Percentiles rank a stretch among this genome's conserved stretches.
These are phyloP conservation scores for Somion occarium DNA, from an alignment of 1,284 basidiomycete genomes.

Conservation along the genomic window DNA sequence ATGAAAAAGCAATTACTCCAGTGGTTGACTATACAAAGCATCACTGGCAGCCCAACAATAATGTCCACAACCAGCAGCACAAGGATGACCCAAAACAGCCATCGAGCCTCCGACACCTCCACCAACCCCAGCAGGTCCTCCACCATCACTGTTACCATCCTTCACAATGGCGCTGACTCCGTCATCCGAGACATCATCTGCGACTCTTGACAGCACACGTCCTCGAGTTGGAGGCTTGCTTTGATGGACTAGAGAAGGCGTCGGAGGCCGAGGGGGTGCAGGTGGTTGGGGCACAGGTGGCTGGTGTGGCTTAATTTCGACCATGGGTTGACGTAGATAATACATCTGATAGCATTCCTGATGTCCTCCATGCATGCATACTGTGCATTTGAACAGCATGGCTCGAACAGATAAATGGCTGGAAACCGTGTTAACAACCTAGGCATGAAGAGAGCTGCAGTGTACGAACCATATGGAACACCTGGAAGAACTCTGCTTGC, in stretches of 20 bases:
- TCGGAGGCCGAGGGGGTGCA: not conserved
- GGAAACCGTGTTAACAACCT: constrained; percentile 1
- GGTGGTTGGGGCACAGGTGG: constrained; percentile 27
- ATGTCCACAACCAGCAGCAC: constrained; percentile 66
- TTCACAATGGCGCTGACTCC: constrained; percentile 8
- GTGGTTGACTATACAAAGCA: not conserved
- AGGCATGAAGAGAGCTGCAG: not conserved
- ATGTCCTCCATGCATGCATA: constrained; percentile 75
- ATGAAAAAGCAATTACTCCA: not conserved
- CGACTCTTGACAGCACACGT: constrained; percentile 8
- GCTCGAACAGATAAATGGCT: constrained; percentile 71
- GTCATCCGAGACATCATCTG: constrained; percentile 14
- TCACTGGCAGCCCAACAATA: constrained; percentile 47
- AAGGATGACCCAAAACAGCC: constrained; percentile 41
- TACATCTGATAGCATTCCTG: constrained; percentile 66
- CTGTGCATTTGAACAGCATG: constrained; percentile 63
- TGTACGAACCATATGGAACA: constrained; percentile 70
- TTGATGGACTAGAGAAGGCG: not conserved
- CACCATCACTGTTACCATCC: constrained; percentile 8
- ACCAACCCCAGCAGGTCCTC: constrained; percentile 1
- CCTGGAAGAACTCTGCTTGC: constrained; percentile 41
- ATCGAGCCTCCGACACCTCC: not conserved
- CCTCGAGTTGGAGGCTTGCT: constrained; percentile 1
- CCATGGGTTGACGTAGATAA: constrained; percentile 51
- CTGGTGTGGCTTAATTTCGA: constrained; percentile 15